A percentile compares a stretch with the other conserved stretches of the same genome.
Evolutionary conservation across 177 flowering plant species (phyloP).

Genomic region (Telopea speciosissima): DNA sequence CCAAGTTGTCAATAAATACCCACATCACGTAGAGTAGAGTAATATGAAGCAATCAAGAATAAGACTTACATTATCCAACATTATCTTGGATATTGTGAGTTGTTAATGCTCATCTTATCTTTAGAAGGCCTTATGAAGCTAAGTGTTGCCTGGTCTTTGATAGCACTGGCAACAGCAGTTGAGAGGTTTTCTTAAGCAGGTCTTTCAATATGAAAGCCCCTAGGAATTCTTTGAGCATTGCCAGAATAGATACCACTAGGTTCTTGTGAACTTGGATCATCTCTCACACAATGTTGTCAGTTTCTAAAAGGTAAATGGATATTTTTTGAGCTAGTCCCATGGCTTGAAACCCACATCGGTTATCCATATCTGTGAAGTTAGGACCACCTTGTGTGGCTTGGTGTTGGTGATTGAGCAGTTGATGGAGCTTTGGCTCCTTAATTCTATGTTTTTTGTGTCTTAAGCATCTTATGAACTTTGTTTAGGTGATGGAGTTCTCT

Average conservation of each 20-base stretch:
- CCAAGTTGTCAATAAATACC: no score
- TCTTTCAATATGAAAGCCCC: no score
- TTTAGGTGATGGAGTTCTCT: conserved; percentile 57
- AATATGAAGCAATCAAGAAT: no score
- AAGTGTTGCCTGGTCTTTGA: conserved; percentile 15
- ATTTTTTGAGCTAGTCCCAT: conserved; percentile 14
- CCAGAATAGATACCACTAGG: no score
- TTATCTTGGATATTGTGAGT: conserved; percentile 2
- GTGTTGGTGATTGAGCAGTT: no score
- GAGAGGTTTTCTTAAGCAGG: conserved; percentile 25
- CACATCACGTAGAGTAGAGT: no score
- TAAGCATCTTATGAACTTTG: conserved; percentile 47
- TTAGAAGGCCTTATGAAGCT: conserved; percentile 10
- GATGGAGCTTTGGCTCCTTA: no score
- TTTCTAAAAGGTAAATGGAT: conserved; percentile 10
- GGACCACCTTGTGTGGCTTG: no score
- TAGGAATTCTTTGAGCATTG: no score
- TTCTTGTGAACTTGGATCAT: no score
- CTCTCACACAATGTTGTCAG: no score
- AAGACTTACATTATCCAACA: no score
- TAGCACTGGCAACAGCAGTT: conserved; percentile 8
- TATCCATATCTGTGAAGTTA: conserved; percentile 8
- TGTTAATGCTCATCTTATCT: conserved; percentile 10
- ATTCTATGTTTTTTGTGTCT: conserved; percentile 38
- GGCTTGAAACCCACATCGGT: conserved; percentile 14